Base-by-base conservation (phyloP, 176 grass and related monocot genomes). In the Avena eriantha region DNA sequence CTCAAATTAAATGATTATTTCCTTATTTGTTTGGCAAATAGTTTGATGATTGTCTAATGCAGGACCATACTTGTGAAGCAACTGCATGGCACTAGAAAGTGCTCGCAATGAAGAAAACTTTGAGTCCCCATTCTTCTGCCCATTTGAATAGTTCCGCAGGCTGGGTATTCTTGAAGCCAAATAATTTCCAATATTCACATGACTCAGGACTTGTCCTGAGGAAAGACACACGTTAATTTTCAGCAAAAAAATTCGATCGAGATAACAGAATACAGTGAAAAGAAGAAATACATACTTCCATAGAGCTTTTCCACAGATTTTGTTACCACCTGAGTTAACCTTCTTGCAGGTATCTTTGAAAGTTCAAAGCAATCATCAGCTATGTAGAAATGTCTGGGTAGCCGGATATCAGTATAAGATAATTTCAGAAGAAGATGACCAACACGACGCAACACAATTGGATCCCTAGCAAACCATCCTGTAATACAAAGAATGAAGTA, bases 401-500 rank as follows among this genome's bases (percentile, higher is more conserved):
- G 92, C 26, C 66, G 91, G 79, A 75, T 84, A 86, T 90, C 91
- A 70, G 90, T 85, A 85, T 94, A 96, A 85, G 92, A 89, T 84
- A 96, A 87, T 73, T 89, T 90, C 48, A 99, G 60, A 80, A 99
- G 83, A 78, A 94, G 59, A 91, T 99, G 88, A 31, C 88, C 87
- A 79, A 96, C 94, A 76, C 94, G 92, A 55, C 88, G 97, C 89
- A 99, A 78, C 16, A 99, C 88, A 90, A 70, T 91, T 24, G 94
- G 94, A 83, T 99, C 94, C 86, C 78, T 96, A 29, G 97, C 90
- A 80, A 96, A 99, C 89, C 92, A 94, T 53, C 97, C 94, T 99
- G 69, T 18, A 86, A 80, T 60, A 78, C 33, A 59, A 87, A n/a
- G 47, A 57, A 76, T 7, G 63, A 66, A 85, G 76, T 84, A 84